Percentiles rank a stretch among this genome's conserved stretches.
These are phyloP conservation scores for Chlorella sp. DNA, from an alignment of 139 green algal species.

Conservation along the genomic window DNA sequence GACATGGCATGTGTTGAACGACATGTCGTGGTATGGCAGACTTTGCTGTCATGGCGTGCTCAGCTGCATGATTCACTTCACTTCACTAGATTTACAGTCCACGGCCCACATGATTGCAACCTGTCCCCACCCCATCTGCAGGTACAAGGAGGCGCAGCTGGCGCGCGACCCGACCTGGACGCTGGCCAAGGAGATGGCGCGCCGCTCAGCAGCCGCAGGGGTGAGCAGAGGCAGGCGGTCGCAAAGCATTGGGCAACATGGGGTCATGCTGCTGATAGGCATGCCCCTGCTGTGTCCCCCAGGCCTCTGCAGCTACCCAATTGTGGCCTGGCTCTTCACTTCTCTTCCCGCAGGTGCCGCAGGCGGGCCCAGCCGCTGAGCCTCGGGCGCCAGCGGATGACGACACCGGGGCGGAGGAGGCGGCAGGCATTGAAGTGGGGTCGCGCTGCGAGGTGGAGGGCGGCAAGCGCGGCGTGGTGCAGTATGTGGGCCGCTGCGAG, in stretches of 20 bases:
- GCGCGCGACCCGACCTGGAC: constrained; percentile 90
- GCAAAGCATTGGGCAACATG: not conserved
- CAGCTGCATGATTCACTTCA: too few relatives aligned
- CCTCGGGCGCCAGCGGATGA: constrained; percentile 19
- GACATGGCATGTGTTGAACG: too few relatives aligned
- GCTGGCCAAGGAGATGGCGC: constrained; percentile 87
- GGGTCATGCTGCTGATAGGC: not conserved
- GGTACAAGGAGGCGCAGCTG: constrained; percentile 61
- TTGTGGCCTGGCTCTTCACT: too few relatives aligned
- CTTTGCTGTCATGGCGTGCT: too few relatives aligned
- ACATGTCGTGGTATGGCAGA: too few relatives aligned
- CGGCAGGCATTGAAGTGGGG: constrained; percentile 63
- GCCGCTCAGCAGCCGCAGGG: constrained; percentile 36
- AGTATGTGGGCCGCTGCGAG: constrained; percentile 43
- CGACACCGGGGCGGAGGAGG: constrained; percentile 60
- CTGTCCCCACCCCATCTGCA: too few relatives aligned
- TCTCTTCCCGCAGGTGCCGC: constrained; percentile 39
- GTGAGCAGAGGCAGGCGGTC: not conserved
- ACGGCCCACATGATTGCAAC: too few relatives aligned
- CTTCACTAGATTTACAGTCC: too few relatives aligned
- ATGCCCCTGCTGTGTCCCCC: not conserved
- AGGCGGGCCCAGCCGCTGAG: constrained; percentile 1
- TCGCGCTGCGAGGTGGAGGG: constrained; percentile 92
- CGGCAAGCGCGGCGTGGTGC: constrained; percentile 86
- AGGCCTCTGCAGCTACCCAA: too few relatives aligned